These are phyloP conservation scores for Crucibulum cyathiforme DNA, from an alignment of 1,284 basidiomycete species.

Conservation along the genomic window DNA sequence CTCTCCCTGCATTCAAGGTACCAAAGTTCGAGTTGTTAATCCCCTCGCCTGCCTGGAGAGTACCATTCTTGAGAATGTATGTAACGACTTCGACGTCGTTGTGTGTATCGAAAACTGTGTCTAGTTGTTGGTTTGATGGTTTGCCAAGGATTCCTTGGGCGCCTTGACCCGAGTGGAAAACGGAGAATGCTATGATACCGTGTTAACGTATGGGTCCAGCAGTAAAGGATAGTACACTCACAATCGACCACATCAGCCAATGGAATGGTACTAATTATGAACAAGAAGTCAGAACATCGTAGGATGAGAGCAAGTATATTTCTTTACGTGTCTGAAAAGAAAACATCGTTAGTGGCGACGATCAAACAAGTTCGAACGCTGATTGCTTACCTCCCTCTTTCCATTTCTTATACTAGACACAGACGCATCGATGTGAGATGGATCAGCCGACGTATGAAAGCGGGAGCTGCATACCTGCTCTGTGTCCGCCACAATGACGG, in stretches of 20 bases:
- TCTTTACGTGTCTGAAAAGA: conserved; percentile 67
- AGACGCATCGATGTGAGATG: conserved; percentile 17
- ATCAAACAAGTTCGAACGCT: conserved; percentile 18
- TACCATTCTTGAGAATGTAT: conserved; percentile 67
- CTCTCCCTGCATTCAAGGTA: conserved; percentile 37
- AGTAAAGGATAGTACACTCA: conserved; percentile 43
- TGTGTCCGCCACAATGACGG: conserved; percentile 65
- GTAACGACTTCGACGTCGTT: conserved; percentile 70
- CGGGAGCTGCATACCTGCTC: conserved; percentile 55
- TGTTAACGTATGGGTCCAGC: conserved; percentile 6
- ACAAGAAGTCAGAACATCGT: conserved; percentile 9
- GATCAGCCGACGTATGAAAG: conserved; percentile 8
- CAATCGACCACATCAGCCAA: conserved; percentile 77
- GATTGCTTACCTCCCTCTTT: conserved; percentile 69
- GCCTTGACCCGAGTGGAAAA: conserved; percentile 69
- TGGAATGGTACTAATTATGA: conserved; percentile 60
- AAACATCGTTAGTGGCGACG: conserved; percentile 24
- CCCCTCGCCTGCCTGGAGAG: conserved; percentile 55
- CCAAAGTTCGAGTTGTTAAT: conserved; percentile 25
- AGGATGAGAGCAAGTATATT: conserved; percentile 17
- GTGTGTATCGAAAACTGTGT: conserved; percentile 68
- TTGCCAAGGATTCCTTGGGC: conserved; percentile 72
- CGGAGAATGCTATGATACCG: conserved; percentile 50
- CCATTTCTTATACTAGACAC: conserved; percentile 75
- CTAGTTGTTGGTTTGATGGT: conserved; percentile 80